phyloP scores from a whole-genome alignment of 2,329 filamentous ascomycete species.

The Xylariaceae sp. region DNA sequence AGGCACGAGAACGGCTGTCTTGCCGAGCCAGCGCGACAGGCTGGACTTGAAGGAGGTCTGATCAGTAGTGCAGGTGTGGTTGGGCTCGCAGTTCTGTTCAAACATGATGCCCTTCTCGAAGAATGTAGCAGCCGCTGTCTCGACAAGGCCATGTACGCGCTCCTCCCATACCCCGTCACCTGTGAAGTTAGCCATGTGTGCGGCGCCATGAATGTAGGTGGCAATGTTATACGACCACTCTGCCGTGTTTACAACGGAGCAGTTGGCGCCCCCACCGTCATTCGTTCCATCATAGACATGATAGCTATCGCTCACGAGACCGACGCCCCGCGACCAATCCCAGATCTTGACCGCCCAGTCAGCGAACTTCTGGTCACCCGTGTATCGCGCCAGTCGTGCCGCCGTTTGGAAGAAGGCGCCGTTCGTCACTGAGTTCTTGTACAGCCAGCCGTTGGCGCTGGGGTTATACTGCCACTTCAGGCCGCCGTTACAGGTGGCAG shows the following conservation, averaged over 20 bases:
- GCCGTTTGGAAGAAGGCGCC: constrained; percentile 67
- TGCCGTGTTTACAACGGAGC: constrained; percentile 45
- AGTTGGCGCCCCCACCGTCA: constrained; percentile 41
- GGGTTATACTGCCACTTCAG: constrained; percentile 63
- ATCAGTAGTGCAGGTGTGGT: constrained; percentile 28
- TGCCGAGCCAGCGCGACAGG: constrained; percentile 45
- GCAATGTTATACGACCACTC: constrained; percentile 37
- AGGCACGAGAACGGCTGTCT: constrained; percentile 32
- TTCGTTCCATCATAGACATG: constrained; percentile 56
- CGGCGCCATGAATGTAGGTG: constrained; percentile 33
- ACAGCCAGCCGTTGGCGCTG: constrained; percentile 60
- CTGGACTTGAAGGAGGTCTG: constrained; percentile 38
- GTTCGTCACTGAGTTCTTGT: constrained; percentile 64
- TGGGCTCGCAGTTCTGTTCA: constrained; percentile 53
- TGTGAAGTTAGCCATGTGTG: constrained; percentile 38
- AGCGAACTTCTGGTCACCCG: constrained; percentile 70
- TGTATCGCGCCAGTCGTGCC: constrained; percentile 72
- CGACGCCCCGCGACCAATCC: constrained; percentile 50
- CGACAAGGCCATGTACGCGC: constrained; percentile 42
- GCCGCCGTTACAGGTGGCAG: constrained; percentile 52
- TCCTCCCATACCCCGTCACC: constrained; percentile 40
- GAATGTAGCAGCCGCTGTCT: constrained; percentile 36
- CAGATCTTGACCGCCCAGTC: constrained; percentile 72
- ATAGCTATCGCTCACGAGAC: constrained; percentile 50
- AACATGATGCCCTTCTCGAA: constrained; percentile 47